Conservation (phyloP, 176 grass and related monocot species). For the Ensete glaucum region DNA sequence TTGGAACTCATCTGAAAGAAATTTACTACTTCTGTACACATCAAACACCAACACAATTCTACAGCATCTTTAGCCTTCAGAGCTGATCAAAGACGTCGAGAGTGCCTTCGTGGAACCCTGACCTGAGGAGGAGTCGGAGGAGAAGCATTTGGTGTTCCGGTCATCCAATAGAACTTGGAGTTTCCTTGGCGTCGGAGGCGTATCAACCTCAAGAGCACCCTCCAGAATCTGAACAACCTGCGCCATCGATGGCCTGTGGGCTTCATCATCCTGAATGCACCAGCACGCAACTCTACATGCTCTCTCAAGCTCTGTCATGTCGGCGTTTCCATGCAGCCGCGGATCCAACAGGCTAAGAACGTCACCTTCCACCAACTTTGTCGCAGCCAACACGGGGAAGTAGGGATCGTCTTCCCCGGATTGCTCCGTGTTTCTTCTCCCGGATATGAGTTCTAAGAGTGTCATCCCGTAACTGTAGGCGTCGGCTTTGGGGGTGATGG, state of each 20-base stretch:
- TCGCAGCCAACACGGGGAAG: constrained; percentile 27
- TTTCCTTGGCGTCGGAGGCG: constrained; percentile 28
- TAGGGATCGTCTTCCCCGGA: not conserved
- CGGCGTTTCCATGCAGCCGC: constrained; percentile 8
- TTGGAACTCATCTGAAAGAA: too few relatives aligned
- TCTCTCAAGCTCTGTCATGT: constrained; percentile 27
- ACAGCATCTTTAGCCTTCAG: too few relatives aligned
- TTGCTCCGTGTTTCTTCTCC: not conserved
- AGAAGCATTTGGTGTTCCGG: not conserved
- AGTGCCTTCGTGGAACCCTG: not conserved
- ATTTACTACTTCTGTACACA: too few relatives aligned
- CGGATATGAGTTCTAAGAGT: constrained; percentile 33
- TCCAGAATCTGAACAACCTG: constrained; percentile 28
- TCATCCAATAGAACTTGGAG: constrained; percentile 1
- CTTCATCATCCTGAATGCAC: constrained; percentile 42
- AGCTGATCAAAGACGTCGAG: too few relatives aligned
- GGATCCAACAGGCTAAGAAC: constrained; percentile 17
- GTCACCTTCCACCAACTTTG: constrained; percentile 5
- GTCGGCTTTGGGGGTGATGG: constrained; percentile 25
- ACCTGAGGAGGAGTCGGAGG: not conserved
- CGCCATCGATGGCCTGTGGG: constrained; percentile 22
- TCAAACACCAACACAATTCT: too few relatives aligned
- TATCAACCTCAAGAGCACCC: constrained; percentile 2
- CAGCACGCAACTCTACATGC: constrained; percentile 31
- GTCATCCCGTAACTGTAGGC: constrained; percentile 29